Evolutionary conservation across 192 early-diverging fungal species (phyloP).

Genomic region (Geranomyces variabilis): DNA sequence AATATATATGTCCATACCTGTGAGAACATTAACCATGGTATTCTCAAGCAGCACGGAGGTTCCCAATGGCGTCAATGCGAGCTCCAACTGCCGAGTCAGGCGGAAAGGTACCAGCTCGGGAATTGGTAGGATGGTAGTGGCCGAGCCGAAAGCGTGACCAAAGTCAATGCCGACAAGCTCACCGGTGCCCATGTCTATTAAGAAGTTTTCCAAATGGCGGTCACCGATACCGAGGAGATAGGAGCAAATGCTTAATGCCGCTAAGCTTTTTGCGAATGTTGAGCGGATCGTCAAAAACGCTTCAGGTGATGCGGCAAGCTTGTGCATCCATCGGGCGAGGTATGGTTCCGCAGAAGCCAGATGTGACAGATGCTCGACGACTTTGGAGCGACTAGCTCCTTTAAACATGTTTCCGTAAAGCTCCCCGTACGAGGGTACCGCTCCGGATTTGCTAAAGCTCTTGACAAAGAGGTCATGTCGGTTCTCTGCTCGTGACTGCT

Average conservation of each 20-base stretch:
- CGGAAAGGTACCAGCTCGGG: slow-evolving; percentile 81
- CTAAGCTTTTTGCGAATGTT: slow-evolving; percentile 71
- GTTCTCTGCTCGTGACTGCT: slow-evolving; percentile 43
- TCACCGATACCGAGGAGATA: slow-evolving; percentile 82
- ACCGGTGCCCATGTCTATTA: slow-evolving; percentile 70
- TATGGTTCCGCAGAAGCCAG: slow-evolving; percentile 47
- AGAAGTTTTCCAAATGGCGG: slow-evolving; percentile 78
- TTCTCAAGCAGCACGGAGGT: slow-evolving; percentile 62
- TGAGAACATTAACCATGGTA: slow-evolving; percentile 71
- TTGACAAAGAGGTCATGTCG: slow-evolving; percentile 55
- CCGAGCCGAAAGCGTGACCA: slow-evolving; percentile 81
- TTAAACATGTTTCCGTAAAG: slow-evolving; percentile 59
- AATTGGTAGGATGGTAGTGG: slow-evolving; percentile 73
- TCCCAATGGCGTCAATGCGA: slow-evolving; percentile 70
- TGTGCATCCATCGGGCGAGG: slow-evolving; percentile 57
- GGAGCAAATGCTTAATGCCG: slow-evolving; percentile 70
- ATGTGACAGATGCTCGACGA: slow-evolving; percentile 54
- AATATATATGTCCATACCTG: slow-evolving; percentile 39
- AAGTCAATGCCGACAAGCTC: slow-evolving; percentile 78
- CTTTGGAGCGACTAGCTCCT: slow-evolving; percentile 50
- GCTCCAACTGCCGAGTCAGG: slow-evolving; percentile 68
- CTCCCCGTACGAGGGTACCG: slow-evolving; percentile 24
- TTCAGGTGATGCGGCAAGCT: slow-evolving; percentile 70
- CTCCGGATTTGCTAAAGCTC: slow-evolving; percentile 38
- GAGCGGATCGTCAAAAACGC: slow-evolving; percentile 69